Base-by-base conservation (phyloP, 306 rosid genomes). In the Dalbergia oliveri region DNA sequence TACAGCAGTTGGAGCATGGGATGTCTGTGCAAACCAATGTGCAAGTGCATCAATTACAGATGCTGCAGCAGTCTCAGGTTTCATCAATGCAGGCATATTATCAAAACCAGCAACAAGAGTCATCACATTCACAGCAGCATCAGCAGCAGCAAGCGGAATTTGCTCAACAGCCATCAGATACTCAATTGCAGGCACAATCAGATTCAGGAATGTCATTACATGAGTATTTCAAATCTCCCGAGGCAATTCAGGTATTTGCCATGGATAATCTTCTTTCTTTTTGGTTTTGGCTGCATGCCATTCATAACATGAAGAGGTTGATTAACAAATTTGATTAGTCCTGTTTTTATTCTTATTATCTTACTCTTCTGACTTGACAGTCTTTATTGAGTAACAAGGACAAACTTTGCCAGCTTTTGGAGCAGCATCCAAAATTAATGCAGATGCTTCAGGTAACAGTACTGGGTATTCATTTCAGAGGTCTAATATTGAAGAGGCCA, bases 361-460 rank as follows among this genome's bases (percentile, higher is more conserved):
- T 23, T 57, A 61, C 61, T 54, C 72, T 69, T 86, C 73, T 88
- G 84, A 41, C 33, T 59, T 88, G 84, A 84, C 97, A 95, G 99
- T 90, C 97, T 79, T 87, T 95, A 67, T 79, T 95, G 87, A 88
- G 97, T 19, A 98, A 95, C 83, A 88, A 94, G 23, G 98, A 91
- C 72, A 93, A 95, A 77, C 97, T 95, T 73, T 93, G 99, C 85
- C 96, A 93, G 87, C 96, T 95, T 71, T 88, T 95, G 92, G 99
- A 95, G 93, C 97, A 95, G 90, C 94, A 95, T 87, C 99, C 98
- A 10, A 95, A 93, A 82, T 86, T 95, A 84, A 90, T 93, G 99
- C 97, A 93, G 93, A 87, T 95, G 99, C 98, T 95, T 86, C 96
- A 95, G 99, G 99, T 95, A 64, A 70, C 81, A 63, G 8, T 73